phyloP scores from a whole-genome alignment of 2,329 filamentous ascomycete species.

The Botrytis squamosa region DNA sequence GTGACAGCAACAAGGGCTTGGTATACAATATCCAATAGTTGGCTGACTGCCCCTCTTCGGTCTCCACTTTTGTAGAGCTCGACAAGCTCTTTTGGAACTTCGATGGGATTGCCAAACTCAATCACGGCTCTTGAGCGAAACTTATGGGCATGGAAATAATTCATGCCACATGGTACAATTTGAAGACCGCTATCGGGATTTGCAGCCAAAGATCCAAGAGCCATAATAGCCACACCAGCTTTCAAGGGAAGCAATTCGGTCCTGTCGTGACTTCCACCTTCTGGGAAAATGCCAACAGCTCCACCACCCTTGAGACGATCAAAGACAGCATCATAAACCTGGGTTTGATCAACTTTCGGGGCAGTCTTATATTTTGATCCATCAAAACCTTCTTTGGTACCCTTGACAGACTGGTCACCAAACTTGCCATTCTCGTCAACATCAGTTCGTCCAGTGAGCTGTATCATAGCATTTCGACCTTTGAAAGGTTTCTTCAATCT shows the following conservation, averaged over 20 bases:
- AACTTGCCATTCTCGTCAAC: conserved; percentile 58
- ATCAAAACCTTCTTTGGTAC: conserved; percentile 52
- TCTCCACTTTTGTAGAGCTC: conserved; percentile 81
- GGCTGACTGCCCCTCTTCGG: conserved; percentile 80
- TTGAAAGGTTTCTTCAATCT: conserved; percentile 86
- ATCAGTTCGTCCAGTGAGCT: conserved; percentile 79
- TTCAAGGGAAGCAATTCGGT: conserved; percentile 90
- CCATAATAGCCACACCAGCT: conserved; percentile 95
- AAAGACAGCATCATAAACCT: conserved; percentile 92
- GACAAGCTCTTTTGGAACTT: conserved; percentile 78
- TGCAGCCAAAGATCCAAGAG: conserved; percentile 81
- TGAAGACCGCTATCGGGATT: conserved; percentile 78
- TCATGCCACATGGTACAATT: conserved; percentile 97
- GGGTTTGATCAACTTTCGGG: conserved; percentile 88
- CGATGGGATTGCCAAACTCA: conserved; percentile 88
- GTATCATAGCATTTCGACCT: conserved; percentile 68
- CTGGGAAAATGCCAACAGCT: conserved; percentile 93
- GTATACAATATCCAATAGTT: conserved; percentile 65
- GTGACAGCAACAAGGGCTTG: conserved; percentile 78
- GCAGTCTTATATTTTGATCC: conserved; percentile 85
- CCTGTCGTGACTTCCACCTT: conserved; percentile 93
- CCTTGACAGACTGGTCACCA: conserved; percentile 22
- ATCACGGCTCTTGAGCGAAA: conserved; percentile 94
- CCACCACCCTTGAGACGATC: conserved; percentile 75
- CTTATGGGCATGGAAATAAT: conserved; percentile 99